A percentile compares a stretch with the other conserved stretches of the same genome.
Evolutionary conservation across 768 basidiomycete genomes (phyloP).

Genomic region (Lanmaoa rubissima): DNA sequence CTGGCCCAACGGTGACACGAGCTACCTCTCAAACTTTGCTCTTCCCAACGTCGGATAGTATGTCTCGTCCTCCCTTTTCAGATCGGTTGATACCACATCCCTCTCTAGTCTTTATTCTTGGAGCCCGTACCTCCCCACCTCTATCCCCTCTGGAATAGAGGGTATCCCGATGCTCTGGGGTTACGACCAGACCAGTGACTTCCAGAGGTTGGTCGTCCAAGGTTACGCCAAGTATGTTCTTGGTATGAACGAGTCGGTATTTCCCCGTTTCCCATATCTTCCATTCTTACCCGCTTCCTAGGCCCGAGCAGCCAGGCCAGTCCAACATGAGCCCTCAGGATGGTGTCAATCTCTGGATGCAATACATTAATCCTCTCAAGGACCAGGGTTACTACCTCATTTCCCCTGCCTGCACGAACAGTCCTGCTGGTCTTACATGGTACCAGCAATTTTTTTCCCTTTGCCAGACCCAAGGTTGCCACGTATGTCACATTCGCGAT

Average conservation of each 20-base stretch:
- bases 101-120: conserved; percentile 60
- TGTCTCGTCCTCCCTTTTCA: conserved; percentile 4
- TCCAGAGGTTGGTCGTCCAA: conserved; percentile 41
- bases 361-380: conserved; percentile 59
- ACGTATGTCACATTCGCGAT: conserved; percentile 38
- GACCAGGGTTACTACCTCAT: conserved; percentile 54
- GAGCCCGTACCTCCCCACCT: conserved; percentile 45
- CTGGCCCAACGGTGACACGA: conserved; percentile 52
- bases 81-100: not conserved
- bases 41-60: conserved; percentile 42
- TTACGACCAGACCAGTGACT: conserved; percentile 40
- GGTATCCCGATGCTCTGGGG: conserved; percentile 75
- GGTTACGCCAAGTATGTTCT: conserved; percentile 53
- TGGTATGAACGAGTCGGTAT: conserved; percentile 73
- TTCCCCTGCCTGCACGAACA: conserved; percentile 68
- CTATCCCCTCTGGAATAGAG: conserved; percentile 38
- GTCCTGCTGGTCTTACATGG: conserved; percentile 61
- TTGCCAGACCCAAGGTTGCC: conserved; percentile 43
- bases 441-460: conserved; percentile 50
- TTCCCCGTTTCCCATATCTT: not conserved
- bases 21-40: conserved; percentile 45
- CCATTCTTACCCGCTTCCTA: conserved; percentile 27
- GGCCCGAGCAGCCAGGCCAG: conserved; percentile 67
- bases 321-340: conserved; percentile 52
- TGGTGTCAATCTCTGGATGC: conserved; percentile 55